phyloP scores from a whole-genome alignment of 108 stramenopile genomes.

The Discostella pseudostelligera region DNA sequence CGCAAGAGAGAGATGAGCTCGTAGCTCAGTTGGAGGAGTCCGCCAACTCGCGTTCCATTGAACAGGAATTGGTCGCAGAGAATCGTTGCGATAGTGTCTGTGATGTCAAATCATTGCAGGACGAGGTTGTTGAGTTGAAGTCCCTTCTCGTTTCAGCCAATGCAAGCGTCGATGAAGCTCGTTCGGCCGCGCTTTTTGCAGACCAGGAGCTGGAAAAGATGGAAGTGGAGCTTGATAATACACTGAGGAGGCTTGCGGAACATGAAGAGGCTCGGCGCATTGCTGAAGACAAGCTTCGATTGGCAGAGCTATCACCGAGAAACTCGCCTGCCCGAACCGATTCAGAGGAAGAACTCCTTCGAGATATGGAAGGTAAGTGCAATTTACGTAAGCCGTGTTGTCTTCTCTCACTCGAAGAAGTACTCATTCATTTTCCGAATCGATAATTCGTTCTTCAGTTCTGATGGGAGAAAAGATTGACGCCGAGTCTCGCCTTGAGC shows the following conservation, averaged over 20 bases:
- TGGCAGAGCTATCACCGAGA: constrained; percentile 33
- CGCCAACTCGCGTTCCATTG: background rate
- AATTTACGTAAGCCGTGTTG: background rate
- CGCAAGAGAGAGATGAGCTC: constrained; percentile 7
- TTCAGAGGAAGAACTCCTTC: constrained; percentile 60
- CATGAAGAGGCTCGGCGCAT: constrained; percentile 30
- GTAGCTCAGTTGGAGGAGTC: background rate
- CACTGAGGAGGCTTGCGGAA: constrained; percentile 40
- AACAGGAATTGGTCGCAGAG: constrained; percentile 14
- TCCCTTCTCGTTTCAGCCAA: constrained; percentile 59
- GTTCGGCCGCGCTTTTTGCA: constrained; percentile 37
- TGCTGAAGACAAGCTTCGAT: constrained; percentile 43
- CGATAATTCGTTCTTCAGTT: background rate
- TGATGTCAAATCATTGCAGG: constrained; percentile 18
- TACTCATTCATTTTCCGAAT: no score
- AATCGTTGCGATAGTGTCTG: constrained; percentile 16
- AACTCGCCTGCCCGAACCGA: constrained; percentile 30
- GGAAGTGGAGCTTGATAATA: constrained; percentile 42
- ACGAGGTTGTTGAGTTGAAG: constrained; percentile 59
- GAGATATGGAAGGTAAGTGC: constrained; percentile 36
- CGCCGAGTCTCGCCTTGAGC: constrained; percentile 42
- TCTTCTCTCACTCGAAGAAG: background rate
- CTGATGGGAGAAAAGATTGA: constrained; percentile 52
- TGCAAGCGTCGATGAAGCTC: constrained; percentile 61
- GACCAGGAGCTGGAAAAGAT: constrained; percentile 45